A percentile compares a stretch with the other conserved stretches of the same genome.
Conservation (phyloP, 148 eudicot genomes). For the Chenopodium album region DNA sequence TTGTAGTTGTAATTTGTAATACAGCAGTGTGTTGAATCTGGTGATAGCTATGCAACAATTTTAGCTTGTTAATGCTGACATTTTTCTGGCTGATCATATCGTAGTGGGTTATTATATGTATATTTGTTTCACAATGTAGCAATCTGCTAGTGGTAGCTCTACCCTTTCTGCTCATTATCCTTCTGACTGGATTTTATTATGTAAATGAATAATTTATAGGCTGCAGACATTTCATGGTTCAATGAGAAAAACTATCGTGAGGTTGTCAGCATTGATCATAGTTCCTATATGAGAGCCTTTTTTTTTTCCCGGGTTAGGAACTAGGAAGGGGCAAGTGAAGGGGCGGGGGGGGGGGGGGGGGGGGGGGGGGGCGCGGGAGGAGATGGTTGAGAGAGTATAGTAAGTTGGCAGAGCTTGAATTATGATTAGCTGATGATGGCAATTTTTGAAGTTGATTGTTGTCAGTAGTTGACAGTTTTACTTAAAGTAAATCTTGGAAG, state of each 20-base stretch:
- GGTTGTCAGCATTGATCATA: neutral
- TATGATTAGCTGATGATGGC: neutral
- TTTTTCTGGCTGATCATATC: no score
- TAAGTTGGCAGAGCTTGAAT: neutral
- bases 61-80: neutral
- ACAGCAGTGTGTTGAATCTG: neutral
- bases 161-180: neutral
- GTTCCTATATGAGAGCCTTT: neutral
- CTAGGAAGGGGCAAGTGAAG: no score
- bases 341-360: neutral
- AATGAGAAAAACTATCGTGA: neutral
- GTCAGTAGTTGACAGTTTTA: neutral
- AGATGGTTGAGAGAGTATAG: neutral
- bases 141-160: neutral
- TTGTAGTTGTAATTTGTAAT: neutral
- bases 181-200: neutral
- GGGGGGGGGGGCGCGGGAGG: neutral
- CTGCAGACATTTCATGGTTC: neutral
- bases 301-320: neutral
- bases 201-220: neutral
- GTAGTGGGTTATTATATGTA: neutral
- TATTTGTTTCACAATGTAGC: neutral
- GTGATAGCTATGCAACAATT: neutral
- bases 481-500: neutral
- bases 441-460: neutral